Percentiles rank a stretch among this genome's conserved stretches.
phyloP scores from a whole-genome alignment of 768 basidiomycete species.

The Trametes sanguinea region DNA sequence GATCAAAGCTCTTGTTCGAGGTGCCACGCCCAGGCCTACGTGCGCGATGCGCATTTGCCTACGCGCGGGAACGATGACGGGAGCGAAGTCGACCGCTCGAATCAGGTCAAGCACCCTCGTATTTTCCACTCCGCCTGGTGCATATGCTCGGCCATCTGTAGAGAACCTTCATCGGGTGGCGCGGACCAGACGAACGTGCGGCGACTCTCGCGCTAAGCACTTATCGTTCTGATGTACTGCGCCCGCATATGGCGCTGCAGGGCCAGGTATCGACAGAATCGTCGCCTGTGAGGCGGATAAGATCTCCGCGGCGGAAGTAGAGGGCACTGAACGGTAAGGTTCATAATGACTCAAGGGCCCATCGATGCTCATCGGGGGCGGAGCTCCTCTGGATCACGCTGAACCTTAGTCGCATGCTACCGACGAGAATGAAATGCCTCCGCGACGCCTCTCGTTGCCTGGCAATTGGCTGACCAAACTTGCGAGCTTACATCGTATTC shows the following conservation, averaged over 20 bases:
- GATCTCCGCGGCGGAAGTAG: conserved; percentile 20
- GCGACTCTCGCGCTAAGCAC: not conserved
- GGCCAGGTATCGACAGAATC: not conserved
- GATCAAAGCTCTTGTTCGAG: conserved; percentile 12
- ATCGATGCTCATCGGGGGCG: conserved; percentile 11
- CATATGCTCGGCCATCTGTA: not conserved
- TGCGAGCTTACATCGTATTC: not conserved
- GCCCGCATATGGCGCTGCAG: not conserved
- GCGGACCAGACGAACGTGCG: conserved; percentile 4
- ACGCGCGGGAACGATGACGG: conserved; percentile 5
- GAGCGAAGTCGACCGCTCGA: not conserved
- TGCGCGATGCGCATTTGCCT: not conserved
- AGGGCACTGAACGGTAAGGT: conserved; percentile 7
- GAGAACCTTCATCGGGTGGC: conserved; percentile 10
- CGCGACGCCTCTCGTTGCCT: conserved; percentile 4
- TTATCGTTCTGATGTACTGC: conserved; percentile 5
- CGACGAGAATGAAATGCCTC: conserved; percentile 8
- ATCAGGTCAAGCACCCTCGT: conserved; percentile 11
- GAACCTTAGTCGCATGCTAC: conserved; percentile 3
- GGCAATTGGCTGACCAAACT: conserved; percentile 4
- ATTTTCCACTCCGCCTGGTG: conserved; percentile 4
- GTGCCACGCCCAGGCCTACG: not conserved
- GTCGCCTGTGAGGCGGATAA: not conserved
- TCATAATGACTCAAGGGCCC: conserved; percentile 8
- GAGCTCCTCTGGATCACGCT: conserved; percentile 10